A percentile compares a stretch with the other conserved stretches of the same genome.
These are phyloP conservation scores for Rutstroemia sp. DNA, from an alignment of 2,329 filamentous ascomycete species.

Conservation along the genomic window DNA sequence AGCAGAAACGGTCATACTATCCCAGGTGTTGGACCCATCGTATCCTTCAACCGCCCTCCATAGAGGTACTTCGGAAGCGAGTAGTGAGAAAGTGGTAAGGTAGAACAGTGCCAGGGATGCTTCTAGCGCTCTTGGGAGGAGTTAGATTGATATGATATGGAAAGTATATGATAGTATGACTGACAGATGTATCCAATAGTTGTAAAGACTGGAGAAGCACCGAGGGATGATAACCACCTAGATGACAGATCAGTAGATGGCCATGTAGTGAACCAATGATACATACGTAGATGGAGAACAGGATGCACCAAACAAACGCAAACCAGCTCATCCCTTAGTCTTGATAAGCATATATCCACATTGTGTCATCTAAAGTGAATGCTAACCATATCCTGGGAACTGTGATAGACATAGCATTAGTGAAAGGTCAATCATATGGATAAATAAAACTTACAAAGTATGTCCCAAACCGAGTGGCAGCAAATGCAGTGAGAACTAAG, in stretches of 20 bases:
- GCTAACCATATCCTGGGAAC: neutral
- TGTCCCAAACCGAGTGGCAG: neutral
- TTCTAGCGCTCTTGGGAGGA: neutral
- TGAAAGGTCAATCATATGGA: neutral
- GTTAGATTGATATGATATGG: neutral
- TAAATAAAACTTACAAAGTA: neutral
- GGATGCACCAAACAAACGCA: neutral
- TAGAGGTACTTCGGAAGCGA: neutral
- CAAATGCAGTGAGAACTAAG: neutral
- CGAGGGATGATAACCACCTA: neutral
- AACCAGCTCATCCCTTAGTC: neutral
- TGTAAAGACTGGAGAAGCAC: neutral
- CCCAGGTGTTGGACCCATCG: neutral
- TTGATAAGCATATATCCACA: neutral
- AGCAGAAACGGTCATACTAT: neutral
- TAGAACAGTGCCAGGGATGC: neutral
- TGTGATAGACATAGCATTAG: neutral
- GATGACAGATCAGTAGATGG: neutral
- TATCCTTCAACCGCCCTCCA: neutral
- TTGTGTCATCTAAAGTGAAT: neutral
- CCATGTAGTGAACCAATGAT: too few relatives aligned
- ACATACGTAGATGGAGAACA: neutral
- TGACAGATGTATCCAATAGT: neutral
- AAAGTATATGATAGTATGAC: neutral
- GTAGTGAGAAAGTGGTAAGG: neutral